Base-by-base conservation (phyloP, 2,329 filamentous ascomycete genomes). In the Diplodia intermedia region DNA sequence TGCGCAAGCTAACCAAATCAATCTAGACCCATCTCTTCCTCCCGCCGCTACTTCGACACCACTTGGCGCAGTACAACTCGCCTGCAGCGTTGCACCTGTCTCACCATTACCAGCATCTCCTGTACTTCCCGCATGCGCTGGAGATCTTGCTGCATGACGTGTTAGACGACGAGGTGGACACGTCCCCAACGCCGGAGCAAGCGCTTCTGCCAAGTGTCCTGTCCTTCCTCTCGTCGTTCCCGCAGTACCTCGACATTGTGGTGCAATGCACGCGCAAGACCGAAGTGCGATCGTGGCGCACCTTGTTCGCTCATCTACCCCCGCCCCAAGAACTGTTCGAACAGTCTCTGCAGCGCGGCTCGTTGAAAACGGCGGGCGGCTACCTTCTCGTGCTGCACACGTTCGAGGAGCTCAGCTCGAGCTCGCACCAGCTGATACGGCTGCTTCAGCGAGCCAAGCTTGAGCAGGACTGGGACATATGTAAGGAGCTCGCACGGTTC, bases 191-290 rank as follows among this genome's bases (percentile, higher is more conserved):
- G 7, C 78, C 80, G 14, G 81, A 83, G 72, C 81, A 81, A 60
- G 83, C 84, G 18, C 77, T 86, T 5, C 74, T 86, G 14, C 84
- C 84, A 11, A 82, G 80, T 49, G 82, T 85, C 2, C 75, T 86
- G n/a, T 84, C 82, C 0, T 86, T 86, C 71, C 76, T 86, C 20
- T 84, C 82, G 8, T 82, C 81, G 1, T 85, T 85, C 73, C 90
- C 89, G 67, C 88, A 93, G 68, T 99, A 97, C 75, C 88, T 98
- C 18, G 94, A 98, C 74, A 95, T 98, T 68, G 90, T 99, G 29
- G 91, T 99, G 23, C 95, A 97, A 80, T 99, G 95, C 80, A 97
- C 95, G 1, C 90, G 95, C 66, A 99, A 99, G 80, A 99, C 95
- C 0, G 95, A 99, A 76, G 89, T 97, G 8, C 89, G 94, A 49